A percentile compares a stretch with the other conserved stretches of the same genome.
phyloP scores from a whole-genome alignment of 2,329 filamentous ascomycete species.

The Chaetothyriales sp. region DNA sequence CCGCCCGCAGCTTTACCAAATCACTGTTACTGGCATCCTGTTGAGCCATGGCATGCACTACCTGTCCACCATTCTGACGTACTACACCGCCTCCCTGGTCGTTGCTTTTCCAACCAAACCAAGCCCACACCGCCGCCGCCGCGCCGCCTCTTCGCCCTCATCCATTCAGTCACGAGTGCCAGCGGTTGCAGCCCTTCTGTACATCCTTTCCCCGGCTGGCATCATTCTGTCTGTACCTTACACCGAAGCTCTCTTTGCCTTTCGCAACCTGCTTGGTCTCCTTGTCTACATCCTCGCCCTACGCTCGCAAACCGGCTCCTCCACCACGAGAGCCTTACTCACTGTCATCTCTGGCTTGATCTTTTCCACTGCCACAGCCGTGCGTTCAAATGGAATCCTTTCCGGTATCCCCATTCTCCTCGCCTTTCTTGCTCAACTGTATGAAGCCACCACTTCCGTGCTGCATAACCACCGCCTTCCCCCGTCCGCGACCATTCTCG shows the following conservation, averaged over 20 bases:
- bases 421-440: constrained; percentile 26
- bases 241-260: constrained; percentile 62
- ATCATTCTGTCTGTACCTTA: constrained; percentile 82
- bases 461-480: background rate
- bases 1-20: background rate
- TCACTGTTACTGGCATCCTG: constrained; percentile 41
- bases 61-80: constrained; percentile 56
- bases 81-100: constrained; percentile 4
- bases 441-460: constrained; percentile 8
- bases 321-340: constrained; percentile 4
- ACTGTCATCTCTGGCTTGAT: constrained; percentile 45
- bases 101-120: constrained; percentile 18
- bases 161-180: constrained; percentile 33
- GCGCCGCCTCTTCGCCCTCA: background rate
- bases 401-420: constrained; percentile 57
- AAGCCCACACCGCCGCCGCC: background rate
- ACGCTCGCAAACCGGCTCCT: constrained; percentile 18
- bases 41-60: constrained; percentile 64
- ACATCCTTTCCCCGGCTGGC: constrained; percentile 74
- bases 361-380: constrained; percentile 57
- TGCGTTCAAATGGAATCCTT: constrained; percentile 75
- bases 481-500: constrained; percentile 29
- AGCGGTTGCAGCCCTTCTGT: constrained; percentile 55
- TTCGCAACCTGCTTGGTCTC: constrained; percentile 60
- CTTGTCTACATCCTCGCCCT: constrained; percentile 46